Evolutionary conservation across 768 basidiomycete species (phyloP), one percentile per base, ranked within the genome.

Genomic region (Royoungia palumana): DNA sequence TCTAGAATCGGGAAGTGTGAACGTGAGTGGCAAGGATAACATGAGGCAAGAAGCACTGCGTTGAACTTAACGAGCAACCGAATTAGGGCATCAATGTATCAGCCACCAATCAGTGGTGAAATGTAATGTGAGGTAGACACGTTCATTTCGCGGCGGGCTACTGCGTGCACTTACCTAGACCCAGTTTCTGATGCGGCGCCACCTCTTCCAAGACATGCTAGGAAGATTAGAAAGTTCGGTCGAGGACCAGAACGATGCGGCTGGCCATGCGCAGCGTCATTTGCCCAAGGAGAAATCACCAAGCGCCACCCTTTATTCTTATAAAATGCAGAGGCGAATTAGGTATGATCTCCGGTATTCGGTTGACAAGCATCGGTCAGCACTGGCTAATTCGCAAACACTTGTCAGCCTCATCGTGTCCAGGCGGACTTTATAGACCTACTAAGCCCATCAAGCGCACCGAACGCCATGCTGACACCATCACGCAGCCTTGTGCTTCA

Each of bases 41-140:
- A 64, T 40, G 63, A 64, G 63, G 63, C 59, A 36, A 50, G 54
- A 42, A 52, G 63, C 63, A 65, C 53, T 40, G 62, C 55, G 39
- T 51, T 35, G 22, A 32, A 34, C 42, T 14, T 49, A 45, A 54
- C 53, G 44, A 44, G 20, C 43, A 55, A 40, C 48, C 59, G 55
- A 42, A 40, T 55, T 45, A 54, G 56, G 59, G 46, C 47, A 17
- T 35, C 43, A 53, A 49, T 37, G 44, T 46, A 17, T 35, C 43
- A 53, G 50, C 41, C 46, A 55, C 43, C 35, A 49, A 51, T 53
- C 55, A 37, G 37, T 35, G 42, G 41, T 51, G 21, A 20, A 40
- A 40, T 44, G 47, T 49, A 50, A 55, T 52, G 61, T 41, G 44
- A 54, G 44, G 50, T 49, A 42, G 24, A 48, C 54, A 56, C 39